Evolutionary conservation across 345 rosid species (phyloP).

Genomic region (Eucalyptus grandis): DNA sequence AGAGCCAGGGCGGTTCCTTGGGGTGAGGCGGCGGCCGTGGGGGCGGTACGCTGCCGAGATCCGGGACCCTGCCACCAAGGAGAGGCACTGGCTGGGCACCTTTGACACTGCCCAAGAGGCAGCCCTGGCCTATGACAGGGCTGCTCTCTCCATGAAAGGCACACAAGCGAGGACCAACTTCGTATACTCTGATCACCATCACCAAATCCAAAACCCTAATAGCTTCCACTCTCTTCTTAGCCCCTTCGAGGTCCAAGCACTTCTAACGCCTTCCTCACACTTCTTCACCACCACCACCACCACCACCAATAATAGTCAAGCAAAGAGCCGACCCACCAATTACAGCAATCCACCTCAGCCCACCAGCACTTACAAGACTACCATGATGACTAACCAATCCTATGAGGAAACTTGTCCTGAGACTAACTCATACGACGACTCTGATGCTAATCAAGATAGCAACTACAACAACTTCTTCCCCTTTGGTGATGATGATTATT

Average conservation of each 20-base stretch:
- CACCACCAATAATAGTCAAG: not conserved
- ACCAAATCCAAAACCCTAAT: constrained; percentile 8
- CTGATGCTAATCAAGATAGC: not conserved
- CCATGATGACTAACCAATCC: not conserved
- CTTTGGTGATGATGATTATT: not conserved
- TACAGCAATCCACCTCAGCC: constrained; percentile 5
- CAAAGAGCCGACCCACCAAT: not conserved
- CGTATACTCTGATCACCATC: constrained; percentile 29
- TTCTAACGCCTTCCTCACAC: constrained; percentile 21
- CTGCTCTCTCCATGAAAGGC: constrained; percentile 96
- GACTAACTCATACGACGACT: not conserved
- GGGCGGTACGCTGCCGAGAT: constrained; percentile 97
- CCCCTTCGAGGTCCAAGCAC: constrained; percentile 36
- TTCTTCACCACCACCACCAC: not conserved
- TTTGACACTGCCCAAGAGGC: constrained; percentile 98
- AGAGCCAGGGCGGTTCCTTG: constrained; percentile 87
- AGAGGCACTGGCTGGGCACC: constrained; percentile 97
- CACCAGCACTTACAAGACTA: not conserved
- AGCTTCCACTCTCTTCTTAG: constrained; percentile 26
- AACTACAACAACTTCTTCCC: constrained; percentile 38
- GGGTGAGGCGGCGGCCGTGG: constrained; percentile 94
- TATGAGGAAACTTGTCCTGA: not conserved
- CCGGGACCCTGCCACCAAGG: constrained; percentile 93
- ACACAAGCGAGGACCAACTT: constrained; percentile 91
- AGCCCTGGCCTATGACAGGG: constrained; percentile 93